Evolutionary conservation across 2,329 filamentous ascomycete genomes (phyloP).

Genomic region (Diaporthe citriasiana): DNA sequence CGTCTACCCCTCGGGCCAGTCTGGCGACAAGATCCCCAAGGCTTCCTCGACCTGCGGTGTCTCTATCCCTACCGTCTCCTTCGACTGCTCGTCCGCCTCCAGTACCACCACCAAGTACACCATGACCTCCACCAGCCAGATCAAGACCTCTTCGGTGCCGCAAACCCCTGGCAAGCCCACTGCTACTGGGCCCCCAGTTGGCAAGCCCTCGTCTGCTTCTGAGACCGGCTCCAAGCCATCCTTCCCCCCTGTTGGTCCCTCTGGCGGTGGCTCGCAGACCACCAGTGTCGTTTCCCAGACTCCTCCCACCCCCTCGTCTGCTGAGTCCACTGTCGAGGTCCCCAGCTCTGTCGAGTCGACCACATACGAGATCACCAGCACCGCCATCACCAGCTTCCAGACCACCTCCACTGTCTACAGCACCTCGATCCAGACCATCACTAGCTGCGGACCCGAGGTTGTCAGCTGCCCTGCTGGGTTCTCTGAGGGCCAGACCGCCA

Average conservation of each 20-base stretch:
- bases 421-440: slow-evolving; percentile 66
- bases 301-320: slow-evolving; percentile 31
- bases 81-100: slow-evolving; percentile 73
- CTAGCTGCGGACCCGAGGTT: slow-evolving; percentile 65
- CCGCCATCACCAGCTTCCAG: slow-evolving; percentile 43
- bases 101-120: slow-evolving; percentile 46
- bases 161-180: slow-evolving; percentile 14
- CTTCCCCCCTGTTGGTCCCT: slow-evolving; percentile 17
- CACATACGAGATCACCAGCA: slow-evolving; percentile 43
- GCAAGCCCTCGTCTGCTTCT: slow-evolving; percentile 37
- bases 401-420: slow-evolving; percentile 57
- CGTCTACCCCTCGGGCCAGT: slow-evolving; percentile 70
- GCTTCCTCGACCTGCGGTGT: slow-evolving; percentile 72
- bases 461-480: slow-evolving; percentile 48
- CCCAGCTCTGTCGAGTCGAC: slow-evolving; percentile 37
- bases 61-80: slow-evolving; percentile 80
- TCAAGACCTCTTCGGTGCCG: slow-evolving; percentile 42
- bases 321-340: slow-evolving; percentile 17
- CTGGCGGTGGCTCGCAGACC: slow-evolving; percentile 36
- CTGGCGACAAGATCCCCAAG: slow-evolving; percentile 63
- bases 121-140: slow-evolving; percentile 42
- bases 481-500: slow-evolving; percentile 47
- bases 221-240: slow-evolving; percentile 43
- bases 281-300: slow-evolving; percentile 36
- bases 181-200: slow-evolving; percentile 17